A percentile compares a stretch with the other conserved stretches of the same genome.
phyloP scores from a whole-genome alignment of 2,329 filamentous ascomycete species.

The Falciphora oryzae region DNA sequence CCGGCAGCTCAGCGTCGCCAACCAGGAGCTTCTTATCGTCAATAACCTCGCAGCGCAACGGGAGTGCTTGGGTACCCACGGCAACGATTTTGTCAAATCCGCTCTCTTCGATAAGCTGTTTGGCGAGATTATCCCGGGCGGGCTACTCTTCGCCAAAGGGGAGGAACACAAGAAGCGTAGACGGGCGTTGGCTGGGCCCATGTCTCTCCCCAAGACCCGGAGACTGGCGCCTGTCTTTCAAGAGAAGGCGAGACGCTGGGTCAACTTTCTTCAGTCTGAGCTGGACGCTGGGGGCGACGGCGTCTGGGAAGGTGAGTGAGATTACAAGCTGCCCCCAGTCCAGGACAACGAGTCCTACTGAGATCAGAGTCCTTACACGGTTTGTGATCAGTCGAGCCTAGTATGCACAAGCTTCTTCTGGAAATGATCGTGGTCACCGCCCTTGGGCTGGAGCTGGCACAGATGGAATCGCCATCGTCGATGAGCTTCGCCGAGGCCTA shows the following conservation, averaged over 20 bases:
- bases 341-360: background rate
- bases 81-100: conserved; percentile 33
- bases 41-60: conserved; percentile 31
- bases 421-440: conserved; percentile 29
- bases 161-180: conserved; percentile 28
- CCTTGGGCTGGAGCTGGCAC: conserved; percentile 29
- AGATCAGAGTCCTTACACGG: background rate
- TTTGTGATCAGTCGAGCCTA: conserved; percentile 1
- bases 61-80: conserved; percentile 31
- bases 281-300: conserved; percentile 15
- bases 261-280: conserved; percentile 22
- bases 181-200: conserved; percentile 28
- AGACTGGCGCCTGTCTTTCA: conserved; percentile 34
- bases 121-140: conserved; percentile 27
- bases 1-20: conserved; percentile 29
- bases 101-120: conserved; percentile 24
- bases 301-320: conserved; percentile 11
- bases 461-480: conserved; percentile 17
- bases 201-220: conserved; percentile 30
- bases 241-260: conserved; percentile 25
- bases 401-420: conserved; percentile 26
- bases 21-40: conserved; percentile 31
- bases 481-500: conserved; percentile 23
- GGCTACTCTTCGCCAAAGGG: conserved; percentile 30
- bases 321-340: background rate